phyloP scores from a whole-genome alignment of 495 filamentous ascomycete species.

The Penicillium cosmopolitanum region DNA sequence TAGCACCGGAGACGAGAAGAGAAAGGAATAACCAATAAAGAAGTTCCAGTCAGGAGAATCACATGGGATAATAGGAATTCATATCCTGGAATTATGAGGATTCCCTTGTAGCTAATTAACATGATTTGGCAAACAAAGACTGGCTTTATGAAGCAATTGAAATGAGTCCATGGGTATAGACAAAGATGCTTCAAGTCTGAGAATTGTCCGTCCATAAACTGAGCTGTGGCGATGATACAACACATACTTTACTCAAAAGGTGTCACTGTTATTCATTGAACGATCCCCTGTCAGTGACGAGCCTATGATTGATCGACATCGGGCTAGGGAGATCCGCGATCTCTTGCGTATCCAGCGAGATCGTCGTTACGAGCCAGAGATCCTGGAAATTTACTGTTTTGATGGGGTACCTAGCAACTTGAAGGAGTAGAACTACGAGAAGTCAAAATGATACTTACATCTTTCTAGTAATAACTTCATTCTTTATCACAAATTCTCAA shows the following conservation, averaged over 20 bases:
- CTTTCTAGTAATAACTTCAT: neutral
- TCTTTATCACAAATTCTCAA: no score
- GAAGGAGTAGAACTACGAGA: neutral
- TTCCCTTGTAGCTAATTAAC: no score
- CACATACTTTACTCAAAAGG: slow-evolving; percentile 8
- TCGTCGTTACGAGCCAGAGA: slow-evolving; percentile 9
- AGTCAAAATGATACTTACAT: neutral
- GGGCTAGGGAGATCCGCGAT: slow-evolving; percentile 19
- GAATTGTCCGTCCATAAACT: neutral
- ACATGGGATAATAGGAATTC: no score
- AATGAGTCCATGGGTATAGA: neutral
- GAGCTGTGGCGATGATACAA: slow-evolving; percentile 1
- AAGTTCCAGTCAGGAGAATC: no score
- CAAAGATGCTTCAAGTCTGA: neutral
- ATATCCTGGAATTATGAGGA: no score
- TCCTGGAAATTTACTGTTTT: neutral
- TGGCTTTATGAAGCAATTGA: no score
- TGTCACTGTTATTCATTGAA: neutral
- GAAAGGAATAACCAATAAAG: neutral
- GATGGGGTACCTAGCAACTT: neutral
- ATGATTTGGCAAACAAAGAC: no score
- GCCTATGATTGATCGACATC: slow-evolving; percentile 27
- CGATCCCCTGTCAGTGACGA: slow-evolving; percentile 32
- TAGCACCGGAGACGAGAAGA: neutral
- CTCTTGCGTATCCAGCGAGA: slow-evolving; percentile 14